phyloP scores from a whole-genome alignment of 257 asterid genomes.

The Dorcoceras hygrometricum region DNA sequence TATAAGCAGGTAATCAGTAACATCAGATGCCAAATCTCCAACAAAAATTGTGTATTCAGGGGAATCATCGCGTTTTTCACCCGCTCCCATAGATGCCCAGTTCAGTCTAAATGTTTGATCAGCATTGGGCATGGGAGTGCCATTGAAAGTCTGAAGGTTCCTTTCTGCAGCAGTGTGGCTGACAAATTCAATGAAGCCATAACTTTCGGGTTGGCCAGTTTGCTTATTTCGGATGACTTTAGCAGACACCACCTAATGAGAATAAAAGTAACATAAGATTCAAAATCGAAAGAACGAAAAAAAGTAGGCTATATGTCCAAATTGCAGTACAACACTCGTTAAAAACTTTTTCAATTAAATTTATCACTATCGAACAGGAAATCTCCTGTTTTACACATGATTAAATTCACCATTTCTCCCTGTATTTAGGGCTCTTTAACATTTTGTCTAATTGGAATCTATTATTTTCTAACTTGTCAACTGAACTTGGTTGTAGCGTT shows the following conservation, averaged over 20 bases:
- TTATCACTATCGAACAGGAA: neutral
- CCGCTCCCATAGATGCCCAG: slow-evolving; percentile 97
- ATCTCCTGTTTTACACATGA: too few relatives aligned
- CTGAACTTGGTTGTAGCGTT: too few relatives aligned
- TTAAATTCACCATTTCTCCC: too few relatives aligned
- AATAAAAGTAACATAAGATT: slow-evolving; percentile 4
- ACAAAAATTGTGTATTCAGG: slow-evolving; percentile 81
- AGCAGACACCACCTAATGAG: slow-evolving; percentile 57
- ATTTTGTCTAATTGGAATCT: neutral
- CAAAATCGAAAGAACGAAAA: neutral
- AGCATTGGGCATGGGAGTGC: slow-evolving; percentile 65
- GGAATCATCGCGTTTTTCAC: slow-evolving; percentile 80
- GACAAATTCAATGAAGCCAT: slow-evolving; percentile 78
- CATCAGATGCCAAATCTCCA: slow-evolving; percentile 95
- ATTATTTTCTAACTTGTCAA: too few relatives aligned
- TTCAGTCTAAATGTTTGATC: slow-evolving; percentile 79
- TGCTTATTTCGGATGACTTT: slow-evolving; percentile 90
- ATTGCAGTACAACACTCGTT: neutral
- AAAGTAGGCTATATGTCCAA: neutral
- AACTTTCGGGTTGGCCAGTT: slow-evolving; percentile 75
- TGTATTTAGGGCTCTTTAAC: too few relatives aligned
- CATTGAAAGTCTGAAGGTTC: slow-evolving; percentile 62
- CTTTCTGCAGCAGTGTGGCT: slow-evolving; percentile 91
- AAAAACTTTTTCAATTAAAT: too few relatives aligned
- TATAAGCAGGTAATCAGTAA: slow-evolving; percentile 82